Base-by-base conservation (phyloP, 2,329 filamentous ascomycete genomes). In the Sarocladium brachiariae region DNA sequence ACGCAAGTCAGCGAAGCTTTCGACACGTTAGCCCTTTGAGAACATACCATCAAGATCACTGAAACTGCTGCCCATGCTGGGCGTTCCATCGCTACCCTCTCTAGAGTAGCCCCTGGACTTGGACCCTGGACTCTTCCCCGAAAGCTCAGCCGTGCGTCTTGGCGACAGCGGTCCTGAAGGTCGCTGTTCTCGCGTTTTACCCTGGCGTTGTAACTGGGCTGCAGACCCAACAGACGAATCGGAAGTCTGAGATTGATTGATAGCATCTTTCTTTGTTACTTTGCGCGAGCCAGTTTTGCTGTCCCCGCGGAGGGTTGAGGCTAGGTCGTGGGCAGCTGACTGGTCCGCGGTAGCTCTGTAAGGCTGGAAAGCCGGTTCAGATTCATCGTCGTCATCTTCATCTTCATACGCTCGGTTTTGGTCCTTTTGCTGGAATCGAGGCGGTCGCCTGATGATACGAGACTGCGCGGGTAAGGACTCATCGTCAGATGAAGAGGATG, bases 21-120 rank as follows among this genome's bases (percentile, higher is more conserved):
- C n/a, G n/a, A n/a, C n/a, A n/a, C n/a, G n/a, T n/a, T n/a, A n/a
- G n/a, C n/a, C n/a, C n/a, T n/a, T n/a, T n/a, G n/a, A n/a, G n/a
- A n/a, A n/a, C n/a, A n/a, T 71, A 80, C 86, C 87, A 63, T 92
- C 88, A 38, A 95, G 75, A 69, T 93, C 89, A 66, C 87, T 92
- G 60, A 89, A 93, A 59, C 87, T 91, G 64, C 87, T 92, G 1
- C 87, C 86, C 82, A 90, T 89, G 58, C 86, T 89, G 1, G 84
- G 86, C 13, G 83, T 85, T 13, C 84, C 84, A 55, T 89, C 85
- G 60, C 84, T 89, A 11, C 80, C 80, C 54, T 86, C 82, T 11
- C 75, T 73, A 1, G 77, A 78, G 41, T 71, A 66, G 0, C 70
- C 73, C 21, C 43, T 47, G 3, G 43, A 47, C 58, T 76, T 76